Conservation (phyloP, 2,329 filamentous ascomycete species). For the Xylariaceae sp. region DNA sequence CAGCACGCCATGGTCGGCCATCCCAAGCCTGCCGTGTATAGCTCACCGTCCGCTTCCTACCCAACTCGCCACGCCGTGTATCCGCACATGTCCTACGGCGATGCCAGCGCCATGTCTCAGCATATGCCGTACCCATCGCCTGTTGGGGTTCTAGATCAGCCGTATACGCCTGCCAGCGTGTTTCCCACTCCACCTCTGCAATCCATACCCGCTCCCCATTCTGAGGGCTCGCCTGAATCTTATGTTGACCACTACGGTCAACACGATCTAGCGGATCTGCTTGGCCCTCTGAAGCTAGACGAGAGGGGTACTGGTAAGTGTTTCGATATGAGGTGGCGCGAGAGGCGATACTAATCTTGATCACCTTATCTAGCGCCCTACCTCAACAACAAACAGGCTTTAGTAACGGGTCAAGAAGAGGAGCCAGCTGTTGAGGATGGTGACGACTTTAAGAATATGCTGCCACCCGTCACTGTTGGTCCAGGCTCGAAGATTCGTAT, state of each 20-base stretch:
- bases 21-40: constrained; percentile 45
- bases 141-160: constrained; percentile 47
- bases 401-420: constrained; percentile 45
- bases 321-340: background rate
- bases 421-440: constrained; percentile 64
- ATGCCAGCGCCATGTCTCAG: constrained; percentile 42
- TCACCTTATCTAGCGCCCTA: constrained; percentile 63
- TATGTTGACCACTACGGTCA: constrained; percentile 63
- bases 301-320: constrained; percentile 76
- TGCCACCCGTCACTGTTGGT: constrained; percentile 65
- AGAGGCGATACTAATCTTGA: constrained; percentile 9
- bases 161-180: constrained; percentile 45
- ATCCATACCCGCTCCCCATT: constrained; percentile 34
- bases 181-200: constrained; percentile 53
- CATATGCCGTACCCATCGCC: constrained; percentile 50
- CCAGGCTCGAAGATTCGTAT: constrained; percentile 79
- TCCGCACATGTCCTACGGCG: constrained; percentile 43
- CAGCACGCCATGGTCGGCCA: constrained; percentile 41
- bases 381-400: constrained; percentile 58
- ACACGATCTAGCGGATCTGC: constrained; percentile 70
- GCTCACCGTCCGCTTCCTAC: constrained; percentile 45
- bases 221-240: constrained; percentile 44
- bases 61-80: constrained; percentile 43
- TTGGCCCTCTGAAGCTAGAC: constrained; percentile 84
- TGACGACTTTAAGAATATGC: constrained; percentile 66